Conservation (phyloP, 2,329 filamentous ascomycete genomes). For the Alternaria viburni region DNA sequence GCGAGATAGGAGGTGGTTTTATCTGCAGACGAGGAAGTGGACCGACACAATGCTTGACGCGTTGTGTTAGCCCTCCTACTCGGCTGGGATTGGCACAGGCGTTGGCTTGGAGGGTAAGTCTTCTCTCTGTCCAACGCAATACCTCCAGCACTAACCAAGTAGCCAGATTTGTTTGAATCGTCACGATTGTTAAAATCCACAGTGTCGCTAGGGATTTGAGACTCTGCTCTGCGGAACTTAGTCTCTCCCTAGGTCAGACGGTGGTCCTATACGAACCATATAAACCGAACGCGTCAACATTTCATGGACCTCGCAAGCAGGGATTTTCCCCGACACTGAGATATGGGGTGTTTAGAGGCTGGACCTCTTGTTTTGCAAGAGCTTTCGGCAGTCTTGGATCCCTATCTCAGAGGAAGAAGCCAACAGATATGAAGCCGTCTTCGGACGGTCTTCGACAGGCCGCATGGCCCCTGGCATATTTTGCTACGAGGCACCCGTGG, state of each 20-base stretch:
- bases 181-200: not conserved
- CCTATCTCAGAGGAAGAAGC: slow-evolving; percentile 38
- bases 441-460: slow-evolving; percentile 33
- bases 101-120: not conserved
- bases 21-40: not conserved
- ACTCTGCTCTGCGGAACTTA: not conserved
- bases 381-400: slow-evolving; percentile 29
- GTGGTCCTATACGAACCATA: not conserved
- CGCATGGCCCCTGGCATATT: slow-evolving; percentile 39
- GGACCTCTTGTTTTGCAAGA: slow-evolving; percentile 28
- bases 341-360: slow-evolving; percentile 29
- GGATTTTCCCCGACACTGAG: slow-evolving; percentile 32
- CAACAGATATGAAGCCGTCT: slow-evolving; percentile 39
- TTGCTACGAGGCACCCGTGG: slow-evolving; percentile 37
- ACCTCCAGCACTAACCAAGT: not conserved
- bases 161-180: not conserved
- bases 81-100: not conserved
- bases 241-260: not conserved
- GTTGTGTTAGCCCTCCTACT: no score
- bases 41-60: no score
- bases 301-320: slow-evolving; percentile 32
- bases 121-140: not conserved
- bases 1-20: not conserved
- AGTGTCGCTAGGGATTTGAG: not conserved
- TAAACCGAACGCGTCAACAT: not conserved